A percentile compares a stretch with the other conserved stretches of the same genome.
Evolutionary conservation across 2,329 filamentous ascomycete genomes (phyloP).

Genomic region (Huntiella bhutanensis): DNA sequence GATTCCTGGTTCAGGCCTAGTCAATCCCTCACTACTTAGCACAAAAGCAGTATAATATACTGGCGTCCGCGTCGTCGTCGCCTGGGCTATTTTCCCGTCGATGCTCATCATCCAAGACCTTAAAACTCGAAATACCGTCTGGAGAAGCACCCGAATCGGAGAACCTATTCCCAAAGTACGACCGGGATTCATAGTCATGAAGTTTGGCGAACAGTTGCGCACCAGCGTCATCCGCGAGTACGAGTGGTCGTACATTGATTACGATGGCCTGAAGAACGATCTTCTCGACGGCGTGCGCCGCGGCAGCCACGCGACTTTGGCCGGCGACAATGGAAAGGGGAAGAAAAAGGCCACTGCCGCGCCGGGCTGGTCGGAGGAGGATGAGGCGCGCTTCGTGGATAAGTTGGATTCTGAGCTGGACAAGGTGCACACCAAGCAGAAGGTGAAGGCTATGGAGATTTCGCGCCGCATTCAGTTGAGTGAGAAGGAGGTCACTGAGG

Average conservation of each 20-base stretch:
- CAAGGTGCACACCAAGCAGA: constrained; percentile 94
- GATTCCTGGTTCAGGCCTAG: not conserved
- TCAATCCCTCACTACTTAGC: not conserved
- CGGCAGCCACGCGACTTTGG: constrained; percentile 17
- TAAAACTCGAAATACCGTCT: constrained; percentile 23
- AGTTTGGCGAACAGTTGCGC: constrained; percentile 92
- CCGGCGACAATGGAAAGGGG: constrained; percentile 15
- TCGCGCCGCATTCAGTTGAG: constrained; percentile 71
- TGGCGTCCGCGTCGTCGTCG: not conserved
- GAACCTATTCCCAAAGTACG: constrained; percentile 19
- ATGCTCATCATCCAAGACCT: constrained; percentile 37
- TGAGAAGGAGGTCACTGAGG: constrained; percentile 77
- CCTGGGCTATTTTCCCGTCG: constrained; percentile 11
- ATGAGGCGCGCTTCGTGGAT: constrained; percentile 75
- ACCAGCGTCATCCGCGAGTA: constrained; percentile 94
- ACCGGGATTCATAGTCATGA: constrained; percentile 43
- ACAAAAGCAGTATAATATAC: not conserved
- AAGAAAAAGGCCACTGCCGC: constrained; percentile 18
- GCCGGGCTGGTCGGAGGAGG: constrained; percentile 68
- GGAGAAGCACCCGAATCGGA: constrained; percentile 20
- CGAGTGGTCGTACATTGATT: constrained; percentile 96
- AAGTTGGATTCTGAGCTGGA: constrained; percentile 83
- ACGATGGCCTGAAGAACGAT: constrained; percentile 77
- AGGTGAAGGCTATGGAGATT: constrained; percentile 93
- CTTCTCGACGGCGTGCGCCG: constrained; percentile 46